phyloP scores from a whole-genome alignment of 2,329 filamentous ascomycete genomes.

The Cladophialophora exuberans region DNA sequence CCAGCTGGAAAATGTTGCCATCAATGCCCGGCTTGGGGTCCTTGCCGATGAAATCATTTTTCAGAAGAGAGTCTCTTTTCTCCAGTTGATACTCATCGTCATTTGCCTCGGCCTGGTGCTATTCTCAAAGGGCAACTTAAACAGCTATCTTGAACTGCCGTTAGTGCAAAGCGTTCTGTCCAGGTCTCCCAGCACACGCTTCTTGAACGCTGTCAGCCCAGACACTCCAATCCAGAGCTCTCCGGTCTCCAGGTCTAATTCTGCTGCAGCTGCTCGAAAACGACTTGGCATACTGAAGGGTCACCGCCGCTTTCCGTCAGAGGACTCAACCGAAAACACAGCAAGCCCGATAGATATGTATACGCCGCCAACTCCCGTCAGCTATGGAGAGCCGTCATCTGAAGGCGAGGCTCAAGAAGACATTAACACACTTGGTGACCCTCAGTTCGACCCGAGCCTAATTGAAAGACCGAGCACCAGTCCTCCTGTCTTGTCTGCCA shows the following conservation, averaged over 20 bases:
- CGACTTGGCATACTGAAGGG: conserved; percentile 30
- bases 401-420: conserved; percentile 17
- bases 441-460: conserved; percentile 32
- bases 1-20: conserved; percentile 78
- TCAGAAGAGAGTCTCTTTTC: conserved; percentile 87
- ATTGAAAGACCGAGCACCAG: conserved; percentile 33
- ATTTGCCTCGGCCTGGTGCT: conserved; percentile 86
- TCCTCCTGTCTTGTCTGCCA: conserved; percentile 25
- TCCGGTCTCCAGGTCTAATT: conserved; percentile 21
- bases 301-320: conserved; percentile 28
- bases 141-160: conserved; percentile 50
- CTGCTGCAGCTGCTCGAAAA: conserved; percentile 11
- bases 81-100: conserved; percentile 84
- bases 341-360: conserved; percentile 28
- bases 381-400: conserved; percentile 29
- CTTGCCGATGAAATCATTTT: conserved; percentile 88
- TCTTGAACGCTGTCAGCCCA: conserved; percentile 24
- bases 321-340: conserved; percentile 27
- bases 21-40: conserved; percentile 78
- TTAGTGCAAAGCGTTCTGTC: conserved; percentile 52
- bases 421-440: conserved; percentile 22
- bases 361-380: conserved; percentile 31
- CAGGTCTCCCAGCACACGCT: conserved; percentile 44
- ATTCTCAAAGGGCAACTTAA: conserved; percentile 59
- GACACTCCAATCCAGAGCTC: conserved; percentile 25